A percentile compares a stretch with the other conserved stretches of the same genome.
phyloP scores from a whole-genome alignment of 306 rosid species.

The Cicer pinnatifidum region DNA sequence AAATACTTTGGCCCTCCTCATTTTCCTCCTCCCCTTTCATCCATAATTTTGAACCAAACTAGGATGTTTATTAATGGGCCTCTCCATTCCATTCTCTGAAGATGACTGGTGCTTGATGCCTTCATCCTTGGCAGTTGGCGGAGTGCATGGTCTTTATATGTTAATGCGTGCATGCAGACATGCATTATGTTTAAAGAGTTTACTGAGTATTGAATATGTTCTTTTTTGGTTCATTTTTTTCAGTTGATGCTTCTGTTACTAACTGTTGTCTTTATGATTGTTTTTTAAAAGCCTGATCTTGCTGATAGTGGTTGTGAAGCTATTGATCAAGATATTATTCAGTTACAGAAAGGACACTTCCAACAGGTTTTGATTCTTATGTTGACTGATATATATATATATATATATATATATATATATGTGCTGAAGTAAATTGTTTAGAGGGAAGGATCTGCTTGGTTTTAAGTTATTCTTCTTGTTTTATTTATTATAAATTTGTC shows the following conservation, averaged over 20 bases:
- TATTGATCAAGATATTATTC: constrained; percentile 66
- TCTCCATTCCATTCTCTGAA: constrained; percentile 28
- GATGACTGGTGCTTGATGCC: constrained; percentile 7
- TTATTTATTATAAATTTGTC: constrained; percentile 21
- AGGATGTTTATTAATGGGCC: constrained; percentile 15
- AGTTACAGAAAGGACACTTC: constrained; percentile 61
- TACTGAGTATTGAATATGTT: constrained; percentile 27
- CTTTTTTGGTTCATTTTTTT: constrained; percentile 15
- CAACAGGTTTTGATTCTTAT: constrained; percentile 64
- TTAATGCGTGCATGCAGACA: constrained; percentile 14
- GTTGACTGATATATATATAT: too few species aligned
- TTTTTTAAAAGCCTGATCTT: constrained; percentile 76
- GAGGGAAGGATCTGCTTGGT: background rate
- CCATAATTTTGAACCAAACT: constrained; percentile 6
- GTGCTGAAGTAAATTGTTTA: constrained; percentile 20
- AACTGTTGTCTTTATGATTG: constrained; percentile 35
- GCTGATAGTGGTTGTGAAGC: constrained; percentile 74
- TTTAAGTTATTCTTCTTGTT: constrained; percentile 26
- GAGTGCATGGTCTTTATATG: constrained; percentile 24
- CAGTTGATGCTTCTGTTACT: constrained; percentile 25
- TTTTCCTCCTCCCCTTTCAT: background rate
- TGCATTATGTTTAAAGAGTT: constrained; percentile 22
- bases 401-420: too few species aligned
- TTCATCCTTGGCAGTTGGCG: background rate
- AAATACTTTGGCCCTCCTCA: background rate